Conservation (phyloP, 768 basidiomycete genomes). For the Lentinus tigrinus region DNA sequence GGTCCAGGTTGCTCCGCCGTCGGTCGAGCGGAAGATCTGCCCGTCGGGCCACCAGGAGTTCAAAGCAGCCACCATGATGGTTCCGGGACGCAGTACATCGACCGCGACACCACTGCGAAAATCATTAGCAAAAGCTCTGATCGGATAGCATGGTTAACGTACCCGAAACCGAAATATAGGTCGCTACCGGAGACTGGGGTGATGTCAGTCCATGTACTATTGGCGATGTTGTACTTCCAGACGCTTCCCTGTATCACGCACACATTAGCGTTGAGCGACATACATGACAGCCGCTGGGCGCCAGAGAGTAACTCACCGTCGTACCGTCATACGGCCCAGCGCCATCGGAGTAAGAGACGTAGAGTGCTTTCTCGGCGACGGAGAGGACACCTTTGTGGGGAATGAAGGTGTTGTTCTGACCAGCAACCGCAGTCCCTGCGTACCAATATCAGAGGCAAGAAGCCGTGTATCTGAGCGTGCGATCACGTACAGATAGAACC, state of each 20-base stretch:
- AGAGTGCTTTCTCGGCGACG: constrained; percentile 53
- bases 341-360: constrained; percentile 61
- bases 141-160: neutral
- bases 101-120: constrained; percentile 46
- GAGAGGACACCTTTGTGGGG: constrained; percentile 70
- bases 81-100: constrained; percentile 59
- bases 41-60: constrained; percentile 54
- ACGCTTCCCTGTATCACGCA: constrained; percentile 17
- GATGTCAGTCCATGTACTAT: constrained; percentile 59
- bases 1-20: constrained; percentile 60
- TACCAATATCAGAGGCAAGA: neutral
- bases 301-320: constrained; percentile 16
- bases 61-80: constrained; percentile 66
- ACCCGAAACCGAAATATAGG: constrained; percentile 61
- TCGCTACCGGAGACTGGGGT: constrained; percentile 60
- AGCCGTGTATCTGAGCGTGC: neutral
- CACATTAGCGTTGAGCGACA: neutral
- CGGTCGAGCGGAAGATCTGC: constrained; percentile 59
- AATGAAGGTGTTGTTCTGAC: constrained; percentile 55
- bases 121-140: neutral
- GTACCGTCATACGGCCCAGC: constrained; percentile 63
- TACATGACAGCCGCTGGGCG: neutral
- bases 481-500: constrained; percentile 54
- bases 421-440: constrained; percentile 55
- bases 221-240: constrained; percentile 47